These are phyloP conservation scores for Chaetothyriales sp. DNA, from an alignment of 2,329 filamentous ascomycete genomes.

Conservation along the genomic window DNA sequence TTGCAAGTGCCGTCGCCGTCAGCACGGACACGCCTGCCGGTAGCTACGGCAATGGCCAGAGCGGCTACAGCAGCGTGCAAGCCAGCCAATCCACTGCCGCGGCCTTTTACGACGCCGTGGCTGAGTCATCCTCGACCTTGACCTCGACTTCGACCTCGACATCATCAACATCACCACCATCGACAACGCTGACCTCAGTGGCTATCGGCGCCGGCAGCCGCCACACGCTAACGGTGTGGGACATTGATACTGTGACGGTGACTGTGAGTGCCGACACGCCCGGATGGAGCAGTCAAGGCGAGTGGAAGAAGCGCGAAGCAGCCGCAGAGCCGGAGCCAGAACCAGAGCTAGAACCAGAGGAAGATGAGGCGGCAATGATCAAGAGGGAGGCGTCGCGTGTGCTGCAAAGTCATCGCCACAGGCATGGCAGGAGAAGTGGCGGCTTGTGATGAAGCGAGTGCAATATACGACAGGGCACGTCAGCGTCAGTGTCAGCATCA, in stretches of 20 bases:
- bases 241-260: conserved; percentile 7
- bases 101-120: background rate
- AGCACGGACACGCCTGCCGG: background rate
- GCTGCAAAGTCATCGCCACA: no score
- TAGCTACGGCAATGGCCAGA: background rate
- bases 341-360: background rate
- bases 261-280: background rate
- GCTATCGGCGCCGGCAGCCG: background rate
- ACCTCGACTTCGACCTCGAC: background rate
- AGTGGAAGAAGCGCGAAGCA: background rate
- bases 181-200: background rate
- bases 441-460: no score
- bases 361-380: no score
- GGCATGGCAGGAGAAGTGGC: no score
- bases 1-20: background rate
- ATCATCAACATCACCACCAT: background rate
- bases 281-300: background rate
- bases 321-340: no score
- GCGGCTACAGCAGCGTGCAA: background rate
- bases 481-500: background rate
- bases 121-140: background rate
- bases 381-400: no score
- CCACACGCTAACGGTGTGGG: conserved; percentile 4
- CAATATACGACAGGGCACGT: background rate
- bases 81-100: background rate